Evolutionary conservation across 345 rosid genomes (phyloP).

Genomic region (Erysimum cheiranthoides): DNA sequence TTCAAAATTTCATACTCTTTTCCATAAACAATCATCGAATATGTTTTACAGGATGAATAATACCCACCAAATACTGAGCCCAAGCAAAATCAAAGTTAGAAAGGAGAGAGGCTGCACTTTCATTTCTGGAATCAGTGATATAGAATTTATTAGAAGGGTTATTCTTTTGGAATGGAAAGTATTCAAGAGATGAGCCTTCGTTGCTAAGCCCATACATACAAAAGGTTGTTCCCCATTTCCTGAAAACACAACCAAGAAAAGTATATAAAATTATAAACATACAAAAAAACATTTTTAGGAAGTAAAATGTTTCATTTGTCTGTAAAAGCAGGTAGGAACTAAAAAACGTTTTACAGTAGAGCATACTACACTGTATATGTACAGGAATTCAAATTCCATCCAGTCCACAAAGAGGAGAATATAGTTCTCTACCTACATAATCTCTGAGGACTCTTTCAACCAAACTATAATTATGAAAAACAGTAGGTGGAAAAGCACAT

Average conservation of each 20-base stretch:
- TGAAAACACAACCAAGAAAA: conserved; percentile 47
- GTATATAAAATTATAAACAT: conserved; percentile 4
- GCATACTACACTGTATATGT: conserved; percentile 11
- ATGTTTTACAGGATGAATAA: too few species aligned
- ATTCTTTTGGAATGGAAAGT: too few species aligned
- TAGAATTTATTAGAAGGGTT: too few species aligned
- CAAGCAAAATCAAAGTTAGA: too few species aligned
- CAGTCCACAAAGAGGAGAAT: background rate
- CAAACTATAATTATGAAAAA: background rate
- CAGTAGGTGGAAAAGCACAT: background rate
- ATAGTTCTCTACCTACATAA: background rate
- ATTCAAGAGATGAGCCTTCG: too few species aligned
- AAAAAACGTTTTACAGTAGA: background rate
- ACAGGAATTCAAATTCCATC: background rate
- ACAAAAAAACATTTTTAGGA: background rate
- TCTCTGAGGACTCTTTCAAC: conserved; percentile 23
- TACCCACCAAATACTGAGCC: too few species aligned
- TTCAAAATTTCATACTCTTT: too few species aligned
- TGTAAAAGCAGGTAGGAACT: conserved; percentile 9
- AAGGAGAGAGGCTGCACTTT: too few species aligned
- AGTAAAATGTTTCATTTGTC: background rate
- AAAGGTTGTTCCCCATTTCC: conserved; percentile 99
- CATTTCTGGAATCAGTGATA: too few species aligned
- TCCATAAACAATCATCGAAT: too few species aligned
- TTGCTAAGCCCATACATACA: too few species aligned